phyloP scores from a whole-genome alignment of 768 basidiomycete species.

The Trametes gibbosa region DNA sequence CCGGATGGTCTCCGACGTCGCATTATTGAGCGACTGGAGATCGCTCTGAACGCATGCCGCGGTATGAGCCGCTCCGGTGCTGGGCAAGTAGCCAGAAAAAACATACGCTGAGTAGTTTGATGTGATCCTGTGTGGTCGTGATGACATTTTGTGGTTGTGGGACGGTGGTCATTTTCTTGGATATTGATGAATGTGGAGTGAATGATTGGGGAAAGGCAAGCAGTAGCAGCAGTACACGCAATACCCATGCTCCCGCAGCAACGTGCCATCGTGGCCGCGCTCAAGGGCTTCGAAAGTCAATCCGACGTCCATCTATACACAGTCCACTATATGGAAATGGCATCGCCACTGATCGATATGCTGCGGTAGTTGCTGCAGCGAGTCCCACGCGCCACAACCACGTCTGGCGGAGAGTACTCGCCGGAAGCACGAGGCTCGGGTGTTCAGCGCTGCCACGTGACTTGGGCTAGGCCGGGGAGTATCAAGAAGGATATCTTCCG shows the following conservation, averaged over 20 bases:
- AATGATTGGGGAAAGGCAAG: background rate
- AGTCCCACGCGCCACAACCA: background rate
- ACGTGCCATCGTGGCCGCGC: background rate
- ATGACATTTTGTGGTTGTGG: background rate
- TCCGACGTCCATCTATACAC: background rate
- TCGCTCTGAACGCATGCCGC: background rate
- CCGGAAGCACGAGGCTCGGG: too few species aligned
- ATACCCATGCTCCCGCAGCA: background rate
- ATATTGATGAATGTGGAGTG: too few species aligned
- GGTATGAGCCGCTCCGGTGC: too few species aligned
- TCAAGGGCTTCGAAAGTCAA: background rate
- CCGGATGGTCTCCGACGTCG: constrained; percentile 43
- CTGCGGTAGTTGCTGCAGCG: constrained; percentile 1
- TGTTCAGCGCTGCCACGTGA: too few species aligned
- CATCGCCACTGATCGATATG: constrained; percentile 2
- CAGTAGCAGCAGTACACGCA: constrained; percentile 1
- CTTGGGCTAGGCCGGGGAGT: too few species aligned
- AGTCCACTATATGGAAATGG: background rate
- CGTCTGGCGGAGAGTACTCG: too few species aligned
- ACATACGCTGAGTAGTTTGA: background rate
- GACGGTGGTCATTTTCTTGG: too few species aligned
- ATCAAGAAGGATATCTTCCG: too few species aligned
- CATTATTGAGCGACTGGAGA: constrained; percentile 44
- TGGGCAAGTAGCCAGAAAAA: background rate
- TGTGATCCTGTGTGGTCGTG: background rate